These are phyloP conservation scores for Eugenia klotzschiana DNA, from an alignment of 441 rosid species.

Conservation along the genomic window DNA sequence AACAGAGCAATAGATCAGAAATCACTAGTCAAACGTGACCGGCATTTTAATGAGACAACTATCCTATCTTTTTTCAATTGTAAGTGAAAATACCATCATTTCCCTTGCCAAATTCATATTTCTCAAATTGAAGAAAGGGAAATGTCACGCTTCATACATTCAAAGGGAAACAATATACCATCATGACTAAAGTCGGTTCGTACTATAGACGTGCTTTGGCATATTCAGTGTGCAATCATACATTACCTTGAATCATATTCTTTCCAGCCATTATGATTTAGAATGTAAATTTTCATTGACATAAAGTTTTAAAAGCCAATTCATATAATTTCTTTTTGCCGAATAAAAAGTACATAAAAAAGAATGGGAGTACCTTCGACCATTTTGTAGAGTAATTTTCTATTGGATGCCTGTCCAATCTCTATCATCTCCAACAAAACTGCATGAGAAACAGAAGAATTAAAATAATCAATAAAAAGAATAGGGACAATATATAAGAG, in stretches of 20 bases:
- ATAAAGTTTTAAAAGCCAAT: not conserved
- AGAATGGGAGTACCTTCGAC: not conserved
- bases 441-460: not conserved
- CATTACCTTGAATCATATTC: not conserved
- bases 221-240: not conserved
- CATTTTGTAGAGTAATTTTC: not conserved
- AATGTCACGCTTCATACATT: not conserved
- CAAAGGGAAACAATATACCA: not conserved
- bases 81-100: not conserved
- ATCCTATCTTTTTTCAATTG: not conserved
- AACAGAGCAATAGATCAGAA: not conserved
- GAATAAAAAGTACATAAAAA: not conserved
- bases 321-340: not conserved
- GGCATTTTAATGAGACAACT: not conserved
- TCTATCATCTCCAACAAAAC: not conserved
- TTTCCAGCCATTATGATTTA: not conserved
- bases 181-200: fast-evolving
- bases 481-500: not conserved
- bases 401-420: not conserved
- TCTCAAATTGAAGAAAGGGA: not conserved
- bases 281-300: not conserved
- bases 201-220: not conserved
- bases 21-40: not conserved
- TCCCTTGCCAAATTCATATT: not conserved
- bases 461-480: not conserved